Base-by-base conservation (phyloP, 257 asterid species). In the Fraxinus anomala region DNA sequence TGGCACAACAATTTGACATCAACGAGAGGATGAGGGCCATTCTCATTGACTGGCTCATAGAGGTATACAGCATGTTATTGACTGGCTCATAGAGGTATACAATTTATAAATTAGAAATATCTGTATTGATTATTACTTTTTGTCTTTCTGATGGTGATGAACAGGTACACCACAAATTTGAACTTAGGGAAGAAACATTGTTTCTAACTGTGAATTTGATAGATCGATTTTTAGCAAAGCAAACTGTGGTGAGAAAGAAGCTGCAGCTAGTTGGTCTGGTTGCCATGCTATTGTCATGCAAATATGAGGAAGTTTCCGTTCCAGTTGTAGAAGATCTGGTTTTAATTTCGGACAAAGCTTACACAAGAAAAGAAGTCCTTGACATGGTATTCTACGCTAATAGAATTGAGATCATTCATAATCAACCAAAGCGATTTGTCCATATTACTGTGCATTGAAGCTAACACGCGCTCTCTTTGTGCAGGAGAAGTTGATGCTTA, bases 291-390 rank as follows among this genome's bases (percentile, higher is more conserved):
- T 70, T 87, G 63, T 88, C 90, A 9, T 87, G 88, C 90, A 87
- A 87, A 73, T 87, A 44, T 44, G 54, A 44, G 54, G 54, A 44
- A 44, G 54, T 44, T 44, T 44, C 54, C 1, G 54, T 44, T 44
- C 54, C 54, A 44, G 54, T 44, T 13, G 19, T 44, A 44, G 54
- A 44, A 3, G 54, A 44, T 44, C 54, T 44, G 19, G 84, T 96
- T 17, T 88, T 92, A 36, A 93, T 96, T 34, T 96, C 99, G 0
- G 98, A 93, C 90, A 93, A 87, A 81, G 98, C 99, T 73, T 93
- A 96, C 70, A 63, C 92, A 11, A 91, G 96, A 81, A 85, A 82
- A 78, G 96, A 96, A 86, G 87, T 96, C 7, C 91, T 96, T 49
- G 97, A 93, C 76, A 93, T 95, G 99, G 98, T 94, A 85, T 0